These are phyloP conservation scores for Colletotrichum musicola DNA, from an alignment of 2,329 filamentous ascomycete species.

Conservation along the genomic window DNA sequence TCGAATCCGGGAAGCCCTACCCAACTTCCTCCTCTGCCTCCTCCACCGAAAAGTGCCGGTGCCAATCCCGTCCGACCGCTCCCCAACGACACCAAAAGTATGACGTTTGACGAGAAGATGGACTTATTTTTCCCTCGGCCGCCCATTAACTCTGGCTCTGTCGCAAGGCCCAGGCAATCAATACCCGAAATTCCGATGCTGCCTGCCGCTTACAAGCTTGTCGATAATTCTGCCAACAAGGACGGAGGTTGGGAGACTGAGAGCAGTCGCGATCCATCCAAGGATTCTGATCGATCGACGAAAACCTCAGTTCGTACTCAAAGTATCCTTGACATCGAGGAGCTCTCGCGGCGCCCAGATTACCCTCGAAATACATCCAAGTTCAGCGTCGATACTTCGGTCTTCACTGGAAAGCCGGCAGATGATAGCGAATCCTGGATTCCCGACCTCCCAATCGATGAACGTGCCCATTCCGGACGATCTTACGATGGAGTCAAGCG, in stretches of 20 bases:
- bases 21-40: conserved; percentile 65
- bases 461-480: conserved; percentile 7
- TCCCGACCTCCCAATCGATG: conserved; percentile 46
- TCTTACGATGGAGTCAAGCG: conserved; percentile 52
- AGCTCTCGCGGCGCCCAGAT: conserved; percentile 41
- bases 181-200: conserved; percentile 60
- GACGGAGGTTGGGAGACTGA: conserved; percentile 33
- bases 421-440: conserved; percentile 56
- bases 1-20: conserved; percentile 60
- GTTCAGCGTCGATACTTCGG: conserved; percentile 48
- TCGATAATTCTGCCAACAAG: conserved; percentile 36
- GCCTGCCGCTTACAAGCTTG: conserved; percentile 47
- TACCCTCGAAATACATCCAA: conserved; percentile 43
- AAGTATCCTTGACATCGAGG: conserved; percentile 55
- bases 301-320: conserved; percentile 54
- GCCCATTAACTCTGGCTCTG: conserved; percentile 40
- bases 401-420: conserved; percentile 41
- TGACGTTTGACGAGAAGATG: conserved; percentile 71
- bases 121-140: conserved; percentile 59
- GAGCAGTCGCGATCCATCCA: conserved; percentile 41
- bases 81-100: conserved; percentile 67
- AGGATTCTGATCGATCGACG: conserved; percentile 52
- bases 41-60: conserved; percentile 58
- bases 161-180: conserved; percentile 40
- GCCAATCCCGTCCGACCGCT: conserved; percentile 52